Conservation (phyloP, 306 rosid genomes). For the Medicago arabica region DNA sequence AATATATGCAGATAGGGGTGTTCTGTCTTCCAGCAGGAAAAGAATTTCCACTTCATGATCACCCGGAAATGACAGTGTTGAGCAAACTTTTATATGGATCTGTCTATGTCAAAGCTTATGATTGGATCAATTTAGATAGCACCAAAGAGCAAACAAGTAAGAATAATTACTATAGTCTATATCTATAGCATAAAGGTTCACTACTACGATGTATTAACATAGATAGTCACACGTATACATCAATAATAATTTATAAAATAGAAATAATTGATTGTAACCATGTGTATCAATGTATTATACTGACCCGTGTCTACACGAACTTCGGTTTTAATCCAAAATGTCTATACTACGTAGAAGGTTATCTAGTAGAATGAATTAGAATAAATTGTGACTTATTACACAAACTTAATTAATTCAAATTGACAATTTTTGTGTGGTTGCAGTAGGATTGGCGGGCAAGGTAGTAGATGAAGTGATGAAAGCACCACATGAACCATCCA, state of each 20-base stretch:
- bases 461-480: constrained; percentile 50
- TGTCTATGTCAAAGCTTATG: constrained; percentile 59
- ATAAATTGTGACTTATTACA: too few relatives aligned
- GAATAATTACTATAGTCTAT: not conserved
- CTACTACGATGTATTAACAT: too few relatives aligned
- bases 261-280: too few relatives aligned
- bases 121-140: constrained; percentile 55
- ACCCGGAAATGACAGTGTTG: constrained; percentile 77
- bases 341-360: too few relatives aligned
- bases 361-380: too few relatives aligned
- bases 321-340: too few relatives aligned
- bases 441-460: constrained; percentile 62
- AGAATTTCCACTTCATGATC: constrained; percentile 72
- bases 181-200: not conserved
- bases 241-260: too few relatives aligned
- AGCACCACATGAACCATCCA: constrained; percentile 56
- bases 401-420: not conserved
- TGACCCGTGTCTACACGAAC: too few relatives aligned
- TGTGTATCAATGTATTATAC: too few relatives aligned
- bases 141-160: constrained; percentile 51
- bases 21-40: constrained; percentile 69
- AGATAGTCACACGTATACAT: too few relatives aligned
- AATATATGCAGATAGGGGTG: constrained; percentile 58
- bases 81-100: constrained; percentile 69
- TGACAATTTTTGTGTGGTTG: constrained; percentile 21